Base-by-base conservation (phyloP, 2,329 filamentous ascomycete species). In the Monilinia laxa region DNA sequence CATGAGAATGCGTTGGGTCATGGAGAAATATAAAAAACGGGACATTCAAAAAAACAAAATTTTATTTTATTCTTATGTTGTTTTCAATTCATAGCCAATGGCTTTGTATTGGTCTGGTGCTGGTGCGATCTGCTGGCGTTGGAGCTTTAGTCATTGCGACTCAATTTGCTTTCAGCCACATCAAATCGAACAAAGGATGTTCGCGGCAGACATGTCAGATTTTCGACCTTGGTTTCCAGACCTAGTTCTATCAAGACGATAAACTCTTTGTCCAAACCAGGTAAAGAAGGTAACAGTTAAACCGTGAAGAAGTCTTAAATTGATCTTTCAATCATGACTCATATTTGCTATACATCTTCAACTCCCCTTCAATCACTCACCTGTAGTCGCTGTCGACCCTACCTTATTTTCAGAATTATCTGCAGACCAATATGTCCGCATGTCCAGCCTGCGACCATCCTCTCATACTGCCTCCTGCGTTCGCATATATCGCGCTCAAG, bases 1-100 rank as follows among this genome's bases (percentile, higher is more conserved):
- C 75, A 75, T 75, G 75, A 72, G 72, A 76, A 74, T 76, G 75
- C 74, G 69, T 76, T 71, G 74, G 75, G 73, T 68, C 51, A 63
- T 58, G 69, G 69, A 74, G 72, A 75, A 75, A 74, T 71, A 70
- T 67, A 66, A 69, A 70, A 62, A 69, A 67, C 73, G 73, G 68
- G 69, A 75, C 72, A 74, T 72, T 62, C 51, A 3, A 35, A 6
- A 35, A 62, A 31, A n/a, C 20, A 28, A 3, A 7, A 23, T 1
- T 18, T 64, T 23, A 14, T 38, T 28, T 45, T 18, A 20, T 38
- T 35, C 47, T 10, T 16, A 2, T 12, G 11, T 47, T 25, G 18
- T 25, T 64, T 12, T 25, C 52, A 16, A 35, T 10, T 14, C 18
- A 11, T 10, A 23, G 18, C 9, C 14, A 51, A 38, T 40, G 11